These are phyloP conservation scores for Boletus reticuloceps DNA, from an alignment of 768 basidiomycete genomes.

Conservation along the genomic window DNA sequence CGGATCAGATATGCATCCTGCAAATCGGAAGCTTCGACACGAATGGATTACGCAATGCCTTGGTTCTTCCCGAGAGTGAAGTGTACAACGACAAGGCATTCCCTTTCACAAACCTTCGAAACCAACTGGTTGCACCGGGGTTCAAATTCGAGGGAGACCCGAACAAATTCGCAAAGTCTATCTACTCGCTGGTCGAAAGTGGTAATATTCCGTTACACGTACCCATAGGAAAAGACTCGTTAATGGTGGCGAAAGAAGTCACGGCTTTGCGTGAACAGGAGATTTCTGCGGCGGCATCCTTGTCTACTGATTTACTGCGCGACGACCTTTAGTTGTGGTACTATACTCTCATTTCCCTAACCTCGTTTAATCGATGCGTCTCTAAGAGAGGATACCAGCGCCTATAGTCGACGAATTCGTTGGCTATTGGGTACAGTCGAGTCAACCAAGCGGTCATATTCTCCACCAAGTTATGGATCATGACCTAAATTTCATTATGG, in stretches of 20 bases:
- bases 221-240: constrained; percentile 12
- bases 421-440: neutral
- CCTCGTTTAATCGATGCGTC: too few relatives aligned
- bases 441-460: neutral
- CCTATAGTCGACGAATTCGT: too few relatives aligned
- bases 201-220: constrained; percentile 11
- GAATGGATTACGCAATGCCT: neutral
- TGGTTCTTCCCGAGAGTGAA: constrained; percentile 4
- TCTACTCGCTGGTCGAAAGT: constrained; percentile 5
- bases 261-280: neutral
- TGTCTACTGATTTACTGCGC: constrained; percentile 8
- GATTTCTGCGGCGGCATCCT: constrained; percentile 3
- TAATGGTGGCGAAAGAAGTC: neutral
- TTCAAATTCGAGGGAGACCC: constrained; percentile 9
- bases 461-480: too few relatives aligned
- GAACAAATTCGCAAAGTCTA: constrained; percentile 3
- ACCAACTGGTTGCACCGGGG: neutral
- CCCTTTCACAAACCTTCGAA: neutral
- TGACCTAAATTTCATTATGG: too few relatives aligned
- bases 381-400: too few relatives aligned
- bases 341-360: too few relatives aligned
- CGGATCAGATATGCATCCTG: constrained; percentile 18
- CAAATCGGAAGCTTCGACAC: constrained; percentile 18
- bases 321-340: neutral
- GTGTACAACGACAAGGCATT: constrained; percentile 5